These are phyloP conservation scores for Saccharomycopsis sp. DNA, from an alignment of 805 yeast species.

Conservation along the genomic window DNA sequence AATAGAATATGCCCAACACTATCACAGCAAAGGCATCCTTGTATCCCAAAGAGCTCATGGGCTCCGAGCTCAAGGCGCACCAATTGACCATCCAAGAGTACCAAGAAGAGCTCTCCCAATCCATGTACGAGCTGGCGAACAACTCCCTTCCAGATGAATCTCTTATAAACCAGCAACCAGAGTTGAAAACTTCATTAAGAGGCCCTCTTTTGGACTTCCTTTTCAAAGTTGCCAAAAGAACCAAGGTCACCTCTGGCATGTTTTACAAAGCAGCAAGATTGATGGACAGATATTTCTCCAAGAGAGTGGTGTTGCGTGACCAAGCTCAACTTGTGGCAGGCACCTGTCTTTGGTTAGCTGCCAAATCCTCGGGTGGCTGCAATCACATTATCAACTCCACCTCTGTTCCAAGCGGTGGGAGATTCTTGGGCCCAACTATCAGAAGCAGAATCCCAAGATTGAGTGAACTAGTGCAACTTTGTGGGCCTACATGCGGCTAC, in stretches of 20 bases:
- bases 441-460: slow-evolving; percentile 69
- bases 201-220: slow-evolving; percentile 71
- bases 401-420: slow-evolving; percentile 45
- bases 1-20: too few species aligned
- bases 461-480: slow-evolving; percentile 59
- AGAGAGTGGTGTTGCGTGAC: slow-evolving; percentile 71
- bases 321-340: slow-evolving; percentile 88
- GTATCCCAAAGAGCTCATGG: slow-evolving; percentile 43
- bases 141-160: slow-evolving; percentile 43
- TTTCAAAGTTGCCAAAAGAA: slow-evolving; percentile 56
- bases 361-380: slow-evolving; percentile 74
- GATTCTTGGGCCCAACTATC: slow-evolving; percentile 61
- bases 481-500: slow-evolving; percentile 56
- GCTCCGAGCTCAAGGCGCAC: slow-evolving; percentile 42
- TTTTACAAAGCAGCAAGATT: slow-evolving; percentile 61
- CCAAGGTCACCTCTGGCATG: slow-evolving; percentile 59
- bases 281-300: slow-evolving; percentile 86
- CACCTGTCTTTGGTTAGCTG: slow-evolving; percentile 87
- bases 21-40: slow-evolving; percentile 36
- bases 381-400: slow-evolving; percentile 51
- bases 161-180: slow-evolving; percentile 82
- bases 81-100: slow-evolving; percentile 40
- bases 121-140: slow-evolving; percentile 30
- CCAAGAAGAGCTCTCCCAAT: slow-evolving; percentile 39
- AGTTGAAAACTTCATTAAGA: slow-evolving; percentile 65